phyloP scores from a whole-genome alignment of 257 asterid genomes.

The Plantago major region DNA sequence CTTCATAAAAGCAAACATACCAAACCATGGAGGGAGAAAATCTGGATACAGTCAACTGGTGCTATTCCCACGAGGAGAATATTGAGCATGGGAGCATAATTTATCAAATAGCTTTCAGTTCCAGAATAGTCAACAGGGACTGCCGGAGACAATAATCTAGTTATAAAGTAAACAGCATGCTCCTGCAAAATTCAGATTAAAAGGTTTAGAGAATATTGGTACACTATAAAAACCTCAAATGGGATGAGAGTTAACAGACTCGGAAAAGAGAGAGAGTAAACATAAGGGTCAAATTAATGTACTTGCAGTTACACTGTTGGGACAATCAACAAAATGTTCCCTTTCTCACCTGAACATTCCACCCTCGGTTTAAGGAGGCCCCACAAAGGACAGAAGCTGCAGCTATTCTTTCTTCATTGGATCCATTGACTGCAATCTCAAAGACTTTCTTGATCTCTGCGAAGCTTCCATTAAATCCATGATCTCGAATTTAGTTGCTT shows the following conservation, averaged over 20 bases:
- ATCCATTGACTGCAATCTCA: slow-evolving; percentile 76
- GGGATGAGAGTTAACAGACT: neutral
- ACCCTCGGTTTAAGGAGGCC: slow-evolving; percentile 71
- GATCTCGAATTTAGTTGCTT: slow-evolving; percentile 84
- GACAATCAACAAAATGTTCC: neutral
- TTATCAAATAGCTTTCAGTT: slow-evolving; percentile 72
- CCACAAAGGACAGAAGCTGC: slow-evolving; percentile 94
- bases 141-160: slow-evolving; percentile 86
- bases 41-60: slow-evolving; percentile 88
- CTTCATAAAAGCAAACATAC: slow-evolving; percentile 33
- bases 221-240: neutral
- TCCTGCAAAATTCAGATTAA: slow-evolving; percentile 56
- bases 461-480: slow-evolving; percentile 93
- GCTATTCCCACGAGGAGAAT: slow-evolving; percentile 88
- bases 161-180: slow-evolving; percentile 70
- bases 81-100: slow-evolving; percentile 82
- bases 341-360: slow-evolving; percentile 80
- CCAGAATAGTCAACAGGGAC: slow-evolving; percentile 59
- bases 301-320: neutral
- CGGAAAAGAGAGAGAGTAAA: neutral
- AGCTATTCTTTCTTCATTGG: slow-evolving; percentile 69
- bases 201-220: slow-evolving; percentile 15
- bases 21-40: slow-evolving; percentile 94
- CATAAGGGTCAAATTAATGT: neutral
- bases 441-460: slow-evolving; percentile 89